Percentiles rank a stretch among this genome's conserved stretches.
Conservation (phyloP, 331 rosid genomes). For the Cydonia oblonga region DNA sequence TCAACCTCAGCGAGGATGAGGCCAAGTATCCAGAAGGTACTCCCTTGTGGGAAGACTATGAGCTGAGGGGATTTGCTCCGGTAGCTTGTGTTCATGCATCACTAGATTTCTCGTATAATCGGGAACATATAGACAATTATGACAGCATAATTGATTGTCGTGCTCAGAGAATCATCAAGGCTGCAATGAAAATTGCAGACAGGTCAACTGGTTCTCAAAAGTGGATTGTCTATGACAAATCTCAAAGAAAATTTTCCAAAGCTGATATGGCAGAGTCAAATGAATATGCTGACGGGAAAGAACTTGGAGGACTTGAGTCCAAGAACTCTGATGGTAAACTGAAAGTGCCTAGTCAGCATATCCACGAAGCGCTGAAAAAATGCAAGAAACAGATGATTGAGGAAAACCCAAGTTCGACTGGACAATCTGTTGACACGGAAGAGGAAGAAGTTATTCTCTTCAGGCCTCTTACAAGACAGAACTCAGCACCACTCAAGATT, state of each 20-base stretch:
- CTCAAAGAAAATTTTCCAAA: conserved; percentile 18
- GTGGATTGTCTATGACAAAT: conserved; percentile 42
- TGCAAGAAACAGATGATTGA: conserved; percentile 12
- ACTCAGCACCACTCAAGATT: conserved; percentile 62
- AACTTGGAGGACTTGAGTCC: conserved; percentile 17
- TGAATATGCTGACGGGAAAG: conserved; percentile 18
- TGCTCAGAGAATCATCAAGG: conserved; percentile 42
- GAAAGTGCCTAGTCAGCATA: conserved; percentile 13
- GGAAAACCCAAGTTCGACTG: conserved; percentile 17
- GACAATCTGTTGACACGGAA: conserved; percentile 31
- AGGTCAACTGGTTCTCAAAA: conserved; percentile 39
- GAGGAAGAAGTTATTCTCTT: conserved; percentile 96
- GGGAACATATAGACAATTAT: conserved; percentile 39
- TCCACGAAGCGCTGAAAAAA: conserved; percentile 7
- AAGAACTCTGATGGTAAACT: conserved; percentile 9
- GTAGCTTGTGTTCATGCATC: conserved; percentile 33
- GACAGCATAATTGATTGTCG: conserved; percentile 48
- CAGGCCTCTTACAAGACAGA: conserved; percentile 70
- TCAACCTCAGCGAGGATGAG: conserved; percentile 21
- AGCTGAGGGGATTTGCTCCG: conserved; percentile 79
- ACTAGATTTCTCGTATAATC: conserved; percentile 45
- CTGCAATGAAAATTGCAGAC: conserved; percentile 47
- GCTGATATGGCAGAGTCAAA: conserved; percentile 15
- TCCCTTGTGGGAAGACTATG: conserved; percentile 95
- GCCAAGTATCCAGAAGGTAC: conserved; percentile 19